Conservation (phyloP, 345 rosid species). For the Pugionium dolabratum region DNA sequence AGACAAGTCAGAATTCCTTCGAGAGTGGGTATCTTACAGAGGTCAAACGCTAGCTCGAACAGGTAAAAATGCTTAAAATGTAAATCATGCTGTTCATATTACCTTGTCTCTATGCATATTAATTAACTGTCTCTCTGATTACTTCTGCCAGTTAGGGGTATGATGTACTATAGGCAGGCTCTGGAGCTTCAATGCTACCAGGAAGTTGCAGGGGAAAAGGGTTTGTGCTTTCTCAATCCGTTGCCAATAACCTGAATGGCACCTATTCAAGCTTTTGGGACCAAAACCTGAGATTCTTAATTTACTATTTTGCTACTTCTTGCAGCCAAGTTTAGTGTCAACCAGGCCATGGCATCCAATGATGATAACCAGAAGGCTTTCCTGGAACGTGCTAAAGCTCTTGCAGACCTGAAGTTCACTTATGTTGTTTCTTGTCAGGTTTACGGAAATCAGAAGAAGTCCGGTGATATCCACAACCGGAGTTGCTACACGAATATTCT, state of each 20-base stretch:
- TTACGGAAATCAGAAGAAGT: constrained; percentile 79
- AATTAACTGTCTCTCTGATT: constrained; percentile 22
- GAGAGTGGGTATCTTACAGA: constrained; percentile 91
- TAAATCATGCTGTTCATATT: background rate
- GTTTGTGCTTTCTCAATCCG: constrained; percentile 50
- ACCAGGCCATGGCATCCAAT: constrained; percentile 41
- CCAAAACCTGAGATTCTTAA: background rate
- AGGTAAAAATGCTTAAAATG: constrained; percentile 46
- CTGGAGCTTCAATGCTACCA: constrained; percentile 53
- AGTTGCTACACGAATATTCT: constrained; percentile 74
- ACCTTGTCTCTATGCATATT: constrained; percentile 16
- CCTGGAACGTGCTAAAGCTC: constrained; percentile 57
- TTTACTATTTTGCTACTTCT: constrained; percentile 28
- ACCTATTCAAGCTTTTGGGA: constrained; percentile 1
- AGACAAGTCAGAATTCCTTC: constrained; percentile 45
- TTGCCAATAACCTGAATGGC: background rate
- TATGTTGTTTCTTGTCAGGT: constrained; percentile 97
- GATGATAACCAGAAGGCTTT: constrained; percentile 41
- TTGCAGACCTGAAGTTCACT: constrained; percentile 87
- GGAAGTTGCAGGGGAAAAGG: constrained; percentile 64
- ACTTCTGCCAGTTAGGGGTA: constrained; percentile 43
- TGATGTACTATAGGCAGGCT: constrained; percentile 47
- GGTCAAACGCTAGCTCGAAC: constrained; percentile 93
- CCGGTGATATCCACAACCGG: constrained; percentile 57
- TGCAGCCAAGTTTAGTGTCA: constrained; percentile 53